A percentile compares a stretch with the other conserved stretches of the same genome.
Conservation (phyloP, 2,329 filamentous ascomycete genomes). For the Fusarium verticillioides region DNA sequence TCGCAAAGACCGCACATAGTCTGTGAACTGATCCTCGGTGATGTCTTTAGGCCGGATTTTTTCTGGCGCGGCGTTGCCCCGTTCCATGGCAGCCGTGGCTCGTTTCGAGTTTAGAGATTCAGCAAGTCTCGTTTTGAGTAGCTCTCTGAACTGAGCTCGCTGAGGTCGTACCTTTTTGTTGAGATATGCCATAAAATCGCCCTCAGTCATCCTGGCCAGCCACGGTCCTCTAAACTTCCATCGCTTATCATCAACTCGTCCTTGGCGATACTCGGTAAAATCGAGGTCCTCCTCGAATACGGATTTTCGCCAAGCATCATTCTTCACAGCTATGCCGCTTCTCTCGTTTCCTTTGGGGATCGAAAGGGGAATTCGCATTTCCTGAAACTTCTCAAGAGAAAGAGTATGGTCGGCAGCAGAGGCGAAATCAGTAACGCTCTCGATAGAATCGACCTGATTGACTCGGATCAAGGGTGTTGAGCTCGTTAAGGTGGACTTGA, state of each 20-base stretch:
- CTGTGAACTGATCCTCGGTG: slow-evolving; percentile 61
- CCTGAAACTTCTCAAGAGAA: slow-evolving; percentile 86
- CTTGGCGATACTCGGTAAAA: slow-evolving; percentile 56
- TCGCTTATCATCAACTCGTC: slow-evolving; percentile 58
- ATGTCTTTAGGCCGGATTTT: slow-evolving; percentile 52
- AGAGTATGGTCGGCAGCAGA: slow-evolving; percentile 84
- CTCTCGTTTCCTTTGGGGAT: slow-evolving; percentile 53
- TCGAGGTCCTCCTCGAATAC: slow-evolving; percentile 71
- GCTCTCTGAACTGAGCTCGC: slow-evolving; percentile 65
- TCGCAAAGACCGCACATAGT: slow-evolving; percentile 65
- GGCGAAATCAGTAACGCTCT: slow-evolving; percentile 89
- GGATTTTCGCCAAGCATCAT: slow-evolving; percentile 54
- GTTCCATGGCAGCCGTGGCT: slow-evolving; percentile 53
- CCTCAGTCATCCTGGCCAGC: slow-evolving; percentile 71
- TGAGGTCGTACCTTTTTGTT: slow-evolving; percentile 63
- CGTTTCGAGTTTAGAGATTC: slow-evolving; percentile 56
- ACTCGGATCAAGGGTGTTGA: slow-evolving; percentile 82
- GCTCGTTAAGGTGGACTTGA: slow-evolving; percentile 76
- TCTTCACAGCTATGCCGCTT: slow-evolving; percentile 23
- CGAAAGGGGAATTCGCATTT: slow-evolving; percentile 79
- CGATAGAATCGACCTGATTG: slow-evolving; percentile 82
- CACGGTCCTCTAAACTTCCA: slow-evolving; percentile 77
- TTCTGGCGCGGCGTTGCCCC: slow-evolving; percentile 47
- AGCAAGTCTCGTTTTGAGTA: slow-evolving; percentile 62
- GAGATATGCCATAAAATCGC: slow-evolving; percentile 68